Evolutionary conservation across 352 stramenopile species (phyloP), one percentile per base, ranked within the genome.

Genomic region (Pythium dissimile): DNA sequence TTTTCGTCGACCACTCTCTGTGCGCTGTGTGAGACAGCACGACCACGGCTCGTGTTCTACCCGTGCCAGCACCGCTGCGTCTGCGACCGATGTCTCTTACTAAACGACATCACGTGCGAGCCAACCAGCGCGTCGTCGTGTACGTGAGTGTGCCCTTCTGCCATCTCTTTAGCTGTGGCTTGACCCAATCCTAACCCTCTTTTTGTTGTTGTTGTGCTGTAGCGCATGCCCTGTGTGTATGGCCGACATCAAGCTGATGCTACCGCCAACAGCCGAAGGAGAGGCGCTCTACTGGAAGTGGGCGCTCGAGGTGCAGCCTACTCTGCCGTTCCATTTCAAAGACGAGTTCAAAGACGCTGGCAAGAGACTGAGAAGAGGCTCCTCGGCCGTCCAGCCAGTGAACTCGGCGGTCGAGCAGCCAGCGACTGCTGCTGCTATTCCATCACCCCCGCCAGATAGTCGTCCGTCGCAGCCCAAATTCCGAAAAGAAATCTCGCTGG

Each of bases 31-130:
- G 61, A 71, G 34, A 53, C 54, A 15, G 24, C 62, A 1, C 47
- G 24, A 20, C 75, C 71, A 1, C 72, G 42, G 0, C 67, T 67
- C 24, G 75, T 88, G 8, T 75, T 88, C 58, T 88, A 83, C 62
- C 75, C 75, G 16, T 89, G 80, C 27, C 72, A 88, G 59, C 80
- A 89, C 66, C 73, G 78, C 59, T 85, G 75, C 52, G 73, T 83
- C 15, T 89, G 80, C 62, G 69, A 85, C 31, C 45, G 57, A 18
- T 88, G 80, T 63, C 69, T 86, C 45, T 37, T 67, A 7, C 43
- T 59, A 7, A 69, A 84, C 43, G 41, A 73, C 26, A 84, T 86
- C 32, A 63, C 45, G 5, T 34, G 26, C 12, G 37, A 51, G 27
- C 44, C 55, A 0, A 53, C 42, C 1, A 53, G 32, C 27, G 23